Base-by-base conservation (phyloP, 805 yeast genomes). In the Barnettozyma pratensis region DNA sequence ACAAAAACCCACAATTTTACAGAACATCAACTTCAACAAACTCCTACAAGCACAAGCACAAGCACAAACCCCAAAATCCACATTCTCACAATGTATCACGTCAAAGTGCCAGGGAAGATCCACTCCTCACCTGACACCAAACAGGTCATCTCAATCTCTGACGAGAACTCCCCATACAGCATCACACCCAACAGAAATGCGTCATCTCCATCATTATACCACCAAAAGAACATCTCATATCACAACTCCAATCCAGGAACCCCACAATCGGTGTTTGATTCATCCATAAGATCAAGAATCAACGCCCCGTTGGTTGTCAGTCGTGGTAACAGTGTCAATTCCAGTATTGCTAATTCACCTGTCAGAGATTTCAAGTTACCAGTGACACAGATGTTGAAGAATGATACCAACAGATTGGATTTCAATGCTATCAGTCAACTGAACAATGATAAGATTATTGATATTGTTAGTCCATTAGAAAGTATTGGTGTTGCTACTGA, bases 341-440 rank as follows among this genome's bases (percentile, higher is more conserved):
- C 10, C 34, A 7, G 9, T 7, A 31, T 7, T 31, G n/a, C 34
- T 7, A 31, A 31, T 10, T 7, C 7, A 7, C 34, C 7, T 10
- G 44, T 37, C 9, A 36, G 5, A 14, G 48, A 41, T 27, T 37
- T 41, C 28, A 45, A 40, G 30, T 12, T 25, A 8, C 37, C 31
- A 42, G 46, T 47, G 7, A 14, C 41, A 5, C 41, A 39, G 11
- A 34, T 45, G 41, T 48, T 48, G 26, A 47, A 25, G 38, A 43
- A 34, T 31, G 50, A 44, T 31, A 6, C 26, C 4, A 30, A 43
- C 39, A 47, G 47, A 31, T 12, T 44, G 7, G 40, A 37, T 32
- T 41, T 31, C 11, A 41, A 32, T 30, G 44, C 40, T 19, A 14
- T 44, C 2, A 47, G 37, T 38, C 39, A 38, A n/a, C 37, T 38